Percentiles rank a stretch among this genome's conserved stretches.
Conservation (phyloP, 1,284 basidiomycete genomes). For the Leccinum variabile region DNA sequence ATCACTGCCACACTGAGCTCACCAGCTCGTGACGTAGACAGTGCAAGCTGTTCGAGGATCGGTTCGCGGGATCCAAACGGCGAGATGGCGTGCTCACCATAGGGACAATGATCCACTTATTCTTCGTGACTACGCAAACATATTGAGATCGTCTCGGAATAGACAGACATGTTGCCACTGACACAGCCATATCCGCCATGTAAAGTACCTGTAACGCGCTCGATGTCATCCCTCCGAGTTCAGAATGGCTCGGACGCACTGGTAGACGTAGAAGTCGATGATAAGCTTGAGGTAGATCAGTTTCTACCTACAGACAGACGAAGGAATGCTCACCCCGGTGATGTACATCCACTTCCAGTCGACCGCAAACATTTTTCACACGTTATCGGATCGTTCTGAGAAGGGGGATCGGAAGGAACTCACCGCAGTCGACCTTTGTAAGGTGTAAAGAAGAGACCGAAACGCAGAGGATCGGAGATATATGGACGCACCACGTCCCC, state of each 20-base stretch:
- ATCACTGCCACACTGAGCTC: constrained; percentile 1
- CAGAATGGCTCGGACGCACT: constrained; percentile 14
- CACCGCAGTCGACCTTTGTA: constrained; percentile 22
- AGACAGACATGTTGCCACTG: constrained; percentile 7
- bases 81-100: constrained; percentile 20
- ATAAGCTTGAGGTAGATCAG: constrained; percentile 24
- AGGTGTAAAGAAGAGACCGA: not conserved
- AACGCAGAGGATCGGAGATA: not conserved
- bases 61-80: not conserved
- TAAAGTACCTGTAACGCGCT: constrained; percentile 28
- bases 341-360: constrained; percentile 22
- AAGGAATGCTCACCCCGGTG: constrained; percentile 23
- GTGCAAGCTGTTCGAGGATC: constrained; percentile 13
- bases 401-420: constrained; percentile 4
- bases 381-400: not conserved
- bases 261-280: constrained; percentile 34
- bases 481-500: constrained; percentile 23
- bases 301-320: not conserved
- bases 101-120: constrained; percentile 20
- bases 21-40: constrained; percentile 30
- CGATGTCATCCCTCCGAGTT: not conserved
- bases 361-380: not conserved
- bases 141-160: constrained; percentile 4
- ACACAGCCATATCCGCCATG: constrained; percentile 36
- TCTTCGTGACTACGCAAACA: constrained; percentile 19